Evolutionary conservation across 768 basidiomycete species (phyloP).

Genomic region (Antrodiella citrinella): DNA sequence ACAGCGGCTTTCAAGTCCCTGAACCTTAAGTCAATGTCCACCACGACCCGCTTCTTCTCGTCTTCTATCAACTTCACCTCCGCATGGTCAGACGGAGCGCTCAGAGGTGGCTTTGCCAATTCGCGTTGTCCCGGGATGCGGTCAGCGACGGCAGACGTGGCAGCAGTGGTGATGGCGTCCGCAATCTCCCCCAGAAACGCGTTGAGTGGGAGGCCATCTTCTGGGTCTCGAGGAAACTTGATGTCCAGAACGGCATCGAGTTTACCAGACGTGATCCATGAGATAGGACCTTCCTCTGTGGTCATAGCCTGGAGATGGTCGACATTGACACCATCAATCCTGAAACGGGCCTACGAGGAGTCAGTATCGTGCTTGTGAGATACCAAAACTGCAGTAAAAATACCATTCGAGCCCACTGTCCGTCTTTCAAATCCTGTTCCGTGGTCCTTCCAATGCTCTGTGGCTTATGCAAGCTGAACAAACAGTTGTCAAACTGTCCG

Average conservation of each 20-base stretch:
- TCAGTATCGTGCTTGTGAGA: constrained; percentile 1
- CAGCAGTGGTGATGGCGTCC: constrained; percentile 69
- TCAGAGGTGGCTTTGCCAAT: constrained; percentile 79
- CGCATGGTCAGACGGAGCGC: constrained; percentile 49
- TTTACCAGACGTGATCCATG: constrained; percentile 97
- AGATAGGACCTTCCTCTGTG: constrained; percentile 80
- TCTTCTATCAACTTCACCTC: constrained; percentile 20
- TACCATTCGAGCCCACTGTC: constrained; percentile 86
- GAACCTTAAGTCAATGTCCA: constrained; percentile 93
- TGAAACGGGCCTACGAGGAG: constrained; percentile 69
- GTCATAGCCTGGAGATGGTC: constrained; percentile 88
- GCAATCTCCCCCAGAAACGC: constrained; percentile 86
- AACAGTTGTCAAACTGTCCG: constrained; percentile 95
- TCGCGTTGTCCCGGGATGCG: constrained; percentile 82
- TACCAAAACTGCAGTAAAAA: constrained; percentile 20
- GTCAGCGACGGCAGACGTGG: constrained; percentile 44
- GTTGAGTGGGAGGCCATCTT: constrained; percentile 64
- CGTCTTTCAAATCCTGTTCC: constrained; percentile 76
- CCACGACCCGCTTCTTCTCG: constrained; percentile 44
- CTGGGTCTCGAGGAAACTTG: constrained; percentile 82
- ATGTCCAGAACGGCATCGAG: constrained; percentile 96
- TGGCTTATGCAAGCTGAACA: constrained; percentile 93
- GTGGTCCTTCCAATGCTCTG: constrained; percentile 92
- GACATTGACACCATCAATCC: constrained; percentile 94
- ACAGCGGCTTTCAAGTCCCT: constrained; percentile 93